Evolutionary conservation across 495 filamentous ascomycete species (phyloP), one percentile per base, ranked within the genome.

Genomic region (Polyplosphaeria fusca): DNA sequence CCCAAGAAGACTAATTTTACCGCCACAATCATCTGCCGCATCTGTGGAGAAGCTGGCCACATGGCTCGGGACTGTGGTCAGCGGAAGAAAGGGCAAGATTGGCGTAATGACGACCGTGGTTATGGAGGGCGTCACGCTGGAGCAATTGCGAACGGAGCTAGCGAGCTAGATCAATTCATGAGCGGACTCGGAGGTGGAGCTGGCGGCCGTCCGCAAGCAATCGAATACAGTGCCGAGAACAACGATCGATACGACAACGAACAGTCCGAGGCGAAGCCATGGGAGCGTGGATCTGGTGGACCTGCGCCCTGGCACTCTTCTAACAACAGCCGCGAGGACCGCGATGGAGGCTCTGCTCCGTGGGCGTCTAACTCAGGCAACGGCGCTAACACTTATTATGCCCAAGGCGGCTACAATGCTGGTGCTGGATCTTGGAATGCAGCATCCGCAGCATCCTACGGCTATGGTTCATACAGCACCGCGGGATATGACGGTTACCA

Each of bases 151-250:
- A 87, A 86, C 68, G 86, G 91, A 55, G 92, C 96, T 64, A 84
- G 89, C 67, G 93, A 96, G 74, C 91, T 95, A 69, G 89, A 96
- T 81, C 86, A 92, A 87, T 88, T 98, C 69, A 94, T 98, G 89
- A 84, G 92, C 82, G 93, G 96, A 79, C 78, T 98, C 55, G 89
- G 87, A 63, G 91, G 90, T 51, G 89, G 87, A 61, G 91, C 89
- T 50, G 76, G 78, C 57, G 83, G 79, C 35, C 83, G 86, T 64
- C 86, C 86, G 62, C 87, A 54, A 26, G 40, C 85, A 53, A 95
- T 96, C 63, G 93, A 96, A 78, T 88, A 63, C 42, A 52, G 47
- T 37, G 28, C 19, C 27, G 47, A 85, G 40, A 90, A 89, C 20
- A 87, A 76, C 51, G 47, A 84, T 42, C 90, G 89, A 19, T 86